These are phyloP conservation scores for Silene latifolia DNA, from an alignment of 148 eudicot species.

Conservation along the genomic window DNA sequence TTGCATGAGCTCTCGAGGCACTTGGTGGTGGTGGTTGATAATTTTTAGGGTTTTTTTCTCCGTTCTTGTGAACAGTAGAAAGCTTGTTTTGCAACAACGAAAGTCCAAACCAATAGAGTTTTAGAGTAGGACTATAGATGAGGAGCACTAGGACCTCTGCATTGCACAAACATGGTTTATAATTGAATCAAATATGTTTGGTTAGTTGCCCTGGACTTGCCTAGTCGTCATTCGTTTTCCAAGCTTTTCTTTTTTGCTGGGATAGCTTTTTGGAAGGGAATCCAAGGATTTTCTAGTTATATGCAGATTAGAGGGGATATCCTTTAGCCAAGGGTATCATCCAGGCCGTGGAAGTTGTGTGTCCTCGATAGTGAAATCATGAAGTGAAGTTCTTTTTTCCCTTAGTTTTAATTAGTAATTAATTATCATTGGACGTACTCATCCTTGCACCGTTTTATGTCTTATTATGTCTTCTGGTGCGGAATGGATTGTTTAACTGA, in stretches of 20 bases:
- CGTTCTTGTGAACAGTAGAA: not conserved
- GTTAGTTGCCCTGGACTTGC: not conserved
- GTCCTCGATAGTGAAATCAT: not conserved
- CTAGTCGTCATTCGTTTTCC: not conserved
- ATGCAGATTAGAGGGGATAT: not conserved
- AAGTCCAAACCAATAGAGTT: not conserved
- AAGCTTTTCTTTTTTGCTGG: not conserved
- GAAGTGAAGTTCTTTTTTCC: not conserved
- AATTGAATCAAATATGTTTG: not conserved
- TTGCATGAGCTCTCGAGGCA: no score
- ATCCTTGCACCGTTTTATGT: not conserved
- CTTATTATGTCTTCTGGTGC: not conserved
- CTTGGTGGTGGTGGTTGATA: no score
- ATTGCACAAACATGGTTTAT: not conserved
- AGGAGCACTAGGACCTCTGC: no score
- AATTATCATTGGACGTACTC: not conserved
- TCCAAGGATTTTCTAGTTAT: not conserved
- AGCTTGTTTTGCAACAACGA: not conserved
- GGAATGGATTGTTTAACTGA: not conserved
- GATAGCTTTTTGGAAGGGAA: not conserved
- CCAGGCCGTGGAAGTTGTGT: not conserved
- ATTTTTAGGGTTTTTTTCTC: not conserved
- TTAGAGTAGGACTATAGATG: not conserved
- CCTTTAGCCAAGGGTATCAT: not conserved
- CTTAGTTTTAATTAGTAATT: not conserved